Base-by-base conservation (phyloP, 352 stramenopile genomes). In the Phytophthora brassicae region DNA sequence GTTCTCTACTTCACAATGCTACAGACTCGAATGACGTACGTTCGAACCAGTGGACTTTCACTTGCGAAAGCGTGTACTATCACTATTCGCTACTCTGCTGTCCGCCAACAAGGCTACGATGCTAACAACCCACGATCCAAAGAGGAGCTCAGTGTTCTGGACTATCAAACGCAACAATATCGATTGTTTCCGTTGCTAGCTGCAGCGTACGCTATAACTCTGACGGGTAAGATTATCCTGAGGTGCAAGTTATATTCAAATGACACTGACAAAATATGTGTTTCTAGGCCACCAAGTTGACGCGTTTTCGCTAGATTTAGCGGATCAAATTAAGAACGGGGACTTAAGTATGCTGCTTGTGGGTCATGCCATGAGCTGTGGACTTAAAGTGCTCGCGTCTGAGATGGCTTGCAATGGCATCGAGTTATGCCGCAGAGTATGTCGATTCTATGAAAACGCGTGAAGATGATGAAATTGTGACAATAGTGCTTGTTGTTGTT, bases 101-200 rank as follows among this genome's bases (percentile, higher is more conserved):
- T 98, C 26, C 88, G 95, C 33, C 68, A 80, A 11, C 95, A 99
- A 67, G 95, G 95, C 0, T 84, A 81, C 41, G 68, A 89, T 45
- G 76, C 70, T 14, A 87, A 78, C 43, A 60, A 71, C 1, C 88
- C 80, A 44, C 66, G 77, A 1, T 56, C 68, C 0, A 82, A 71
- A 22, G 68, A 73, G 1, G 93, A 98, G 70, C 51, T 90, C 17
- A 92, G 96, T 63, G 87, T 99, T 58, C 71, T 99, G 38, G 93
- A 98, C 60, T 98, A 98, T 68, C 91, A 94, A 49, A 92, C 93
- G 68, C 95, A 99, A 71, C 94, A 98, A 70, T 95, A 98, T 73
- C 90, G 95, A 17, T 77, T 99, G 13, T 80, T 98, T 29, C 94
- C 95, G 26, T 70, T 97, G 36, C 64, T 99, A 29, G 95, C 95